Evolutionary conservation across 257 asterid genomes (phyloP), one percentile per base, ranked within the genome.

Genomic region (Sherardia arvensis): DNA sequence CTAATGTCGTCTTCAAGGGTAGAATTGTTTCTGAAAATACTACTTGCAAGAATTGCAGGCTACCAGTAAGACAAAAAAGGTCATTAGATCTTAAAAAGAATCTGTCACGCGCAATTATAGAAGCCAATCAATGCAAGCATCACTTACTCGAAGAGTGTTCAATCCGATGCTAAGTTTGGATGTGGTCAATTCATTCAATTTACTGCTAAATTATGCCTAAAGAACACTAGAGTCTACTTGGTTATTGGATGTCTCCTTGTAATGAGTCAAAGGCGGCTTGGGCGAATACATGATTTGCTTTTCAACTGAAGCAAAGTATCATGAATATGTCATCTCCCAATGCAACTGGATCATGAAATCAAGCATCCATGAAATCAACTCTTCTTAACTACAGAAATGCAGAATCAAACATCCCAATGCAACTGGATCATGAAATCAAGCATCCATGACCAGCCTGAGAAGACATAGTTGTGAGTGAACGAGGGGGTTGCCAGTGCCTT

Each of bases 241-340:
- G 80, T 77, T 45, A 81, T 77, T 38, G 99, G 94, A 85, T 47
- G 87, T 78, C 83, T 87, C 99, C 73, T 76, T 90, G 85, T 82
- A 85, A 66, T 93, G 94, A 71, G 99, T 93, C 87, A 93, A 73
- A 56, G 98, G 95, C 70, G 99, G 96, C 64, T 82, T 40, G 49
- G 90, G 76, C 61, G 99, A 97, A 81, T 87, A 93, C 57, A 93
- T 70, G 58, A 72, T 76, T 27, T 74, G 76, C 85, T 79, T 85
- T 48, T 83, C 93, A 79, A 87, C 99, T 90, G 96, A 66, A 66
- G 54, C 69, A 75, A 40, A 60, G 61, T 77, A 33, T 56, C 67
- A 71, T 53, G 38, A 32, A 69, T 22, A 59, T 61, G 73, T 54
- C 51, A 43, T 38, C 26, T 29, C 64, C n/a, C n/a, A n/a, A n/a